Conservation (phyloP, 2,329 filamentous ascomycete genomes). For the Penicillium janthinellum region DNA sequence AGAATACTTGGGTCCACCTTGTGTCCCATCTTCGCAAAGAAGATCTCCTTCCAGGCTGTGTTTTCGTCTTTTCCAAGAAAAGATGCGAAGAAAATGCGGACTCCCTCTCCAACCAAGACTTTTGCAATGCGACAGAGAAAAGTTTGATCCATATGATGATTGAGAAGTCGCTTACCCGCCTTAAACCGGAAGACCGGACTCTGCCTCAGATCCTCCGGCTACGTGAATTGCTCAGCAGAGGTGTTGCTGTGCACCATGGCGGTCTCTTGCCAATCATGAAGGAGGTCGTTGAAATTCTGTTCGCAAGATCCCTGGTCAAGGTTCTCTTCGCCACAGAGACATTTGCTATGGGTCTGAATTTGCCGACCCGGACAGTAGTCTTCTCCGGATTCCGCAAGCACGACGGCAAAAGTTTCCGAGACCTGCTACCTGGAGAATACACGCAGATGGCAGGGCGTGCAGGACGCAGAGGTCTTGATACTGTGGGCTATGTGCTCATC, state of each 20-base stretch:
- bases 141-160: slow-evolving; percentile 97
- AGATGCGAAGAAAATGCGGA: slow-evolving; percentile 96
- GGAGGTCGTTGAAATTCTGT: slow-evolving; percentile 94
- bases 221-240: slow-evolving; percentile 79
- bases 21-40: slow-evolving; percentile 89
- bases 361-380: slow-evolving; percentile 93
- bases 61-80: slow-evolving; percentile 99
- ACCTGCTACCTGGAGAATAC: slow-evolving; percentile 91
- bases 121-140: slow-evolving; percentile 90
- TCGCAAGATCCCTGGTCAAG: slow-evolving; percentile 92
- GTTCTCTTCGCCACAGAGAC: slow-evolving; percentile 97
- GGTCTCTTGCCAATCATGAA: slow-evolving; percentile 95
- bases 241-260: slow-evolving; percentile 94
- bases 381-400: slow-evolving; percentile 98
- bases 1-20: slow-evolving; percentile 93
- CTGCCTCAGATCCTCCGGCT: slow-evolving; percentile 92
- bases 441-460: slow-evolving; percentile 98
- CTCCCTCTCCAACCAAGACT: slow-evolving; percentile 91
- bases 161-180: slow-evolving; percentile 85
- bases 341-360: slow-evolving; percentile 96
- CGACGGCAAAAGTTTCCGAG: slow-evolving; percentile 87
- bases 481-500: slow-evolving; percentile 91
- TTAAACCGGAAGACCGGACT: slow-evolving; percentile 85
- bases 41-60: slow-evolving; percentile 84
- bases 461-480: slow-evolving; percentile 87